These are phyloP conservation scores for Lactarius akahatsu DNA, from an alignment of 768 basidiomycete genomes.

Conservation along the genomic window DNA sequence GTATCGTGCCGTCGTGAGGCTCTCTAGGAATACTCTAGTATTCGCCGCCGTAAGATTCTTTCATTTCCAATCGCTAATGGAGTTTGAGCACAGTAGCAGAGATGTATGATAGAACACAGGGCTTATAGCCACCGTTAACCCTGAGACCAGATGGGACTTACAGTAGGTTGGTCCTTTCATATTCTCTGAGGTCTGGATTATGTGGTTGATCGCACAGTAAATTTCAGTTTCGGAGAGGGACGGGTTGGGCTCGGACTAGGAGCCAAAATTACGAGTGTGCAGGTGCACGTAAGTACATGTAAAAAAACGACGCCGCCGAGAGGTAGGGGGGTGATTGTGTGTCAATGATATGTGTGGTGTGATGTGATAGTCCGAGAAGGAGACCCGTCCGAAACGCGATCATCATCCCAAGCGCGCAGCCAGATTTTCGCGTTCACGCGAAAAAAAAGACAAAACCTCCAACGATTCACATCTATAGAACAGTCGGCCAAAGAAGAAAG, in stretches of 20 bases:
- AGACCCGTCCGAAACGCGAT: background rate
- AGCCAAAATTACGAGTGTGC: background rate
- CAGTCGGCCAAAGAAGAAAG: too few species aligned
- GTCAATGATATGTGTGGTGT: background rate
- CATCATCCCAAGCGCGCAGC: background rate
- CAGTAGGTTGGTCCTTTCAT: background rate
- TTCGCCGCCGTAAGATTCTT: background rate
- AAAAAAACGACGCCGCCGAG: background rate
- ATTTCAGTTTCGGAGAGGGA: background rate
- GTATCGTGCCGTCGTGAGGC: background rate
- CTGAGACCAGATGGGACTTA: background rate
- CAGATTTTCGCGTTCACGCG: background rate
- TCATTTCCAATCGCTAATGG: background rate
- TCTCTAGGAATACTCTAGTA: background rate
- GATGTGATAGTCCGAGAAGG: background rate
- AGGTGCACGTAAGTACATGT: slow-evolving; percentile 6
- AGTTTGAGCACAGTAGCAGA: background rate
- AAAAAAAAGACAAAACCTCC: background rate
- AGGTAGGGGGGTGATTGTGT: background rate
- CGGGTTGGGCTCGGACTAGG: background rate
- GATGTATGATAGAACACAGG: background rate
- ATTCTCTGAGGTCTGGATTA: background rate
- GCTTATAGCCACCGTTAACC: background rate
- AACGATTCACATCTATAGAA: background rate
- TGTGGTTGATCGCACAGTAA: background rate